Percentiles rank a stretch among this genome's conserved stretches.
phyloP scores from a whole-genome alignment of 495 filamentous ascomycete species.

The Daldinia decipiens region DNA sequence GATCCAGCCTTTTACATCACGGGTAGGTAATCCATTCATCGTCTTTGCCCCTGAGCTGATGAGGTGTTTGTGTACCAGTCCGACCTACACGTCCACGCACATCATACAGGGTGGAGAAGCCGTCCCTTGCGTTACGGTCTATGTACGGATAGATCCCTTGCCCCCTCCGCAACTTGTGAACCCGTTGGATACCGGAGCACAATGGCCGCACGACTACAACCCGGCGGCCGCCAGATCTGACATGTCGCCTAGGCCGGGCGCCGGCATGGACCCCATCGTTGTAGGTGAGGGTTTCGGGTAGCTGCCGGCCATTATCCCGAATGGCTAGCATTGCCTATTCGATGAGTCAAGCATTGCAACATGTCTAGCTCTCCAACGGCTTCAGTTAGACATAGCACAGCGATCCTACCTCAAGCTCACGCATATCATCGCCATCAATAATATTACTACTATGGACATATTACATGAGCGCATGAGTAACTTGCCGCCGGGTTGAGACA shows the following conservation, averaged over 20 bases:
- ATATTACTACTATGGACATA: background rate
- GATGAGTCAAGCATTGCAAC: conserved; percentile 3
- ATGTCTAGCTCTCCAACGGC: conserved; percentile 27
- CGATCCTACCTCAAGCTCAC: background rate
- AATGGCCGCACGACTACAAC: conserved; percentile 22
- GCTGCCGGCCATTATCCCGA: conserved; percentile 35
- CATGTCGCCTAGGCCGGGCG: conserved; percentile 39
- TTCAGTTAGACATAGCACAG: background rate
- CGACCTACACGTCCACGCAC: conserved; percentile 14
- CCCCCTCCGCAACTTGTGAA: conserved; percentile 18
- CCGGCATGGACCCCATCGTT: conserved; percentile 36
- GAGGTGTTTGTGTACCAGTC: conserved; percentile 11
- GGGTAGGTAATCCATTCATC: background rate
- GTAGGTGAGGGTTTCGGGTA: conserved; percentile 29
- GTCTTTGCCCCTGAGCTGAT: conserved; percentile 4
- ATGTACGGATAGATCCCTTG: conserved; percentile 10
- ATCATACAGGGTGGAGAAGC: conserved; percentile 12
- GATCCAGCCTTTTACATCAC: conserved; percentile 34
- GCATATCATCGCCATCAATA: background rate
- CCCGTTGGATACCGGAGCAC: conserved; percentile 32
- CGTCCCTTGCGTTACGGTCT: conserved; percentile 5
- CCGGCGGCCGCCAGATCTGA: conserved; percentile 39
- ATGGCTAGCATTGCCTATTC: conserved; percentile 15
- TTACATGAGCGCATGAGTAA: conserved; percentile 21
- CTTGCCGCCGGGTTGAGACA: conserved; percentile 39